Evolutionary conservation across 2,329 filamentous ascomycete species (phyloP).

Genomic region (Venturia oleaginea): DNA sequence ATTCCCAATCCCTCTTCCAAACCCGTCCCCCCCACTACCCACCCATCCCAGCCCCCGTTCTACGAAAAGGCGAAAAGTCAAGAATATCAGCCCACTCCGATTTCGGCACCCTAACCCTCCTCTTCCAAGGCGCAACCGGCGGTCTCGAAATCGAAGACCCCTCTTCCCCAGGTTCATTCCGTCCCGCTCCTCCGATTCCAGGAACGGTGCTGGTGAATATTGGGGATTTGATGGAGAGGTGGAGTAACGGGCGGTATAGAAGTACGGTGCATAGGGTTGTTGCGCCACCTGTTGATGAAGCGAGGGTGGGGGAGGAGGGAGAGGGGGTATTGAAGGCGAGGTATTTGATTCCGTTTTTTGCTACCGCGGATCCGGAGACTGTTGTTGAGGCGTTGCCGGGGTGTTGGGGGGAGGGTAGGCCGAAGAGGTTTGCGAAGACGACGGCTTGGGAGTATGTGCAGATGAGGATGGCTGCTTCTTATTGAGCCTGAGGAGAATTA

Average conservation of each 20-base stretch:
- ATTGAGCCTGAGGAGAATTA: conserved; percentile 2
- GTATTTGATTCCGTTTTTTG: conserved; percentile 35
- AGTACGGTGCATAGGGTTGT: conserved; percentile 11
- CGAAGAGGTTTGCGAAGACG: conserved; percentile 32
- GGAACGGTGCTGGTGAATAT: conserved; percentile 31
- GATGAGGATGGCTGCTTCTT: conserved; percentile 26
- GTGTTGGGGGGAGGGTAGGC: conserved; percentile 23
- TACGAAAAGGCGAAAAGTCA: conserved; percentile 20
- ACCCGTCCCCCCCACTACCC: conserved; percentile 33
- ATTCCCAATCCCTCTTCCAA: conserved; percentile 24
- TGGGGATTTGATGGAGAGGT: conserved; percentile 32
- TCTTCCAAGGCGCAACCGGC: conserved; percentile 34
- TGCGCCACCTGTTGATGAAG: conserved; percentile 10
- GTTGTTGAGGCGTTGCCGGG: conserved; percentile 31
- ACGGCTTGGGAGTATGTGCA: conserved; percentile 29
- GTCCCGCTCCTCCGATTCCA: conserved; percentile 23
- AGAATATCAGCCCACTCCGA: conserved; percentile 35
- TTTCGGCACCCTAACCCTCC: conserved; percentile 33
- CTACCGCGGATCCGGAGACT: conserved; percentile 29
- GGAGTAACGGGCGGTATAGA: conserved; percentile 23
- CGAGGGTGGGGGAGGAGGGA: conserved; percentile 15
- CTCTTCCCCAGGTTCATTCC: conserved; percentile 21
- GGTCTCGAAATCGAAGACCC: conserved; percentile 32
- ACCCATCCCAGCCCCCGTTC: conserved; percentile 21
- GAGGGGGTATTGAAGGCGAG: conserved; percentile 24